Evolutionary conservation across 140 eudicot species (phyloP).

Genomic region (Flaveria floridana): DNA sequence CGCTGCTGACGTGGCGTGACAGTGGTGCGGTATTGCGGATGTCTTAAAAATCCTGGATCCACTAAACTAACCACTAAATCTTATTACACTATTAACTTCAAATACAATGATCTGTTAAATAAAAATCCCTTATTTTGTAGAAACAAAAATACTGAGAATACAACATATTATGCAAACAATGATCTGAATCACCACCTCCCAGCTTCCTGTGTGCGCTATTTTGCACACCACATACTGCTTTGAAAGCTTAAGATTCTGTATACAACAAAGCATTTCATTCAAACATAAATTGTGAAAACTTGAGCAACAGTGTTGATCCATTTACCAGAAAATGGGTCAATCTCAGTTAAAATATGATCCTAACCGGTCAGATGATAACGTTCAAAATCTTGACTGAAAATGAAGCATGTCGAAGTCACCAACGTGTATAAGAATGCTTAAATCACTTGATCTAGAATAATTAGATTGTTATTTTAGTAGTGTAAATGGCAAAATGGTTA

Average conservation of each 20-base stretch:
- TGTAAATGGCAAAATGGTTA: too few species aligned
- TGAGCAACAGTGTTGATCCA: not conserved
- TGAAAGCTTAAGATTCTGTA: constrained; percentile 26
- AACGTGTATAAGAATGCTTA: not conserved
- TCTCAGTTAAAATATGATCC: not conserved
- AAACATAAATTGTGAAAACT: not conserved
- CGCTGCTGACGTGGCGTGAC: too few species aligned
- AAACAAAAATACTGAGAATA: not conserved
- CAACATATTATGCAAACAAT: constrained; percentile 29
- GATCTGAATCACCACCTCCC: constrained; percentile 20
- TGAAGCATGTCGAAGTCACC: not conserved
- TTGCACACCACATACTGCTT: constrained; percentile 8
- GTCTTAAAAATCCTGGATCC: not conserved
- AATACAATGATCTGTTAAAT: not conserved
- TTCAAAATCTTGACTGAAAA: not conserved
- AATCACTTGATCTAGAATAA: not conserved
- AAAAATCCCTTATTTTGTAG: not conserved
- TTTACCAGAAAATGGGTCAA: constrained; percentile 9
- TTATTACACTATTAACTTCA: too few species aligned
- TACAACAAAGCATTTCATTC: not conserved
- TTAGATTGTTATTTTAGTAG: not conserved
- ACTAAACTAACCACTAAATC: too few species aligned
- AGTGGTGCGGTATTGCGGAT: too few species aligned
- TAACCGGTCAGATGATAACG: not conserved
- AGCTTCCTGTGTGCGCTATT: constrained; percentile 25